Base-by-base conservation (phyloP, 805 yeast genomes). In the Cyberlindnera americana region DNA sequence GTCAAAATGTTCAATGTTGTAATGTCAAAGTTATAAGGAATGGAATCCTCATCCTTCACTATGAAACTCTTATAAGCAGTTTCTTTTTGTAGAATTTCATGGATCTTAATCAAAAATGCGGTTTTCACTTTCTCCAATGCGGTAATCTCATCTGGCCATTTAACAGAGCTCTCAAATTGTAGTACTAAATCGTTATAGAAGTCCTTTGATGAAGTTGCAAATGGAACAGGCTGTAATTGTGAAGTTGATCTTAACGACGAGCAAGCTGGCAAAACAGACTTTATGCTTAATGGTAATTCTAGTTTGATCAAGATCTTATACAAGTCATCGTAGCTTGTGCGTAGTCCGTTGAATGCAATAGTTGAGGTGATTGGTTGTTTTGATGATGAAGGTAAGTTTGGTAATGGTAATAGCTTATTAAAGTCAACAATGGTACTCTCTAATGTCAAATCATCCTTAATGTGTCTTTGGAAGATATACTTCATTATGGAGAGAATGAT, bases 131-230 rank as follows among this genome's bases (percentile, higher is more conserved):
- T 81, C 60, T 93, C 98, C 39, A 89, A 65, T 2, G 96, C 89
- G 28, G 71, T 65, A 6, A 88, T 59, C 59, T 93, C 96, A 61
- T 86, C 95, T 3, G 99, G 99, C 99, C 99, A 93, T 59, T 80
- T 79, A n/a, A 77, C 72, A 2, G 96, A 86, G 4, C 85, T 69
- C 64, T 93, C 99, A 60, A 93, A 87, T 61, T 90, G 95, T 26
- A 93, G 59, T 9, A 93, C 72, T 13, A 82, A 80, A 31, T 85
- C 90, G 52, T 83, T 86, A 69, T 87, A 78, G 56, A 83, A 85
- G 54, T 83, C 86, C 5, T 88, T 89, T 50, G 75, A 79, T 3
- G 85, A 71, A 22, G 72, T 69, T 7, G 91, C 88, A 67, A 76
- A 83, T 26, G 96, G 95, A 28, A 78, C 86, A 0, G 98, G 98